phyloP scores from a whole-genome alignment of 306 rosid genomes.

The Vigna trinervia region DNA sequence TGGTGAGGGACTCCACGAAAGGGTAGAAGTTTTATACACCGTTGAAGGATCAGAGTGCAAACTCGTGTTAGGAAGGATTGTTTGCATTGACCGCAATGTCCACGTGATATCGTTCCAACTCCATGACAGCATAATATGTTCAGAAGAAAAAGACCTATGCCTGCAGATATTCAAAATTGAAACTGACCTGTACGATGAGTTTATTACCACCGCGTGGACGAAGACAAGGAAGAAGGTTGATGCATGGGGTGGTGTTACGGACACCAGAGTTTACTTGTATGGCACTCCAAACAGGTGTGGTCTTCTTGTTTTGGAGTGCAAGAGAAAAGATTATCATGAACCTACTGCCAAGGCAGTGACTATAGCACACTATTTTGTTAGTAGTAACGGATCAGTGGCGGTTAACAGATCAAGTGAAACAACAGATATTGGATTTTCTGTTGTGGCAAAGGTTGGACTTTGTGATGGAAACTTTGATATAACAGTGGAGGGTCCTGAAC shows the following conservation, averaged over 20 bases:
- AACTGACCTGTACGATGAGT: too few relatives aligned
- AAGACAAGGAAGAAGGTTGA: background rate
- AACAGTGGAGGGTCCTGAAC: background rate
- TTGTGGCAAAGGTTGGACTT: background rate
- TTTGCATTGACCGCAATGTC: too few relatives aligned
- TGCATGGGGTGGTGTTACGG: background rate
- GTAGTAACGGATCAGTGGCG: background rate
- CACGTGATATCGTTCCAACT: too few relatives aligned
- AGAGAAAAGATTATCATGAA: background rate
- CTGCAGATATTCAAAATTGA: too few relatives aligned
- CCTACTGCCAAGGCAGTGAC: background rate
- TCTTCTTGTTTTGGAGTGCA: background rate
- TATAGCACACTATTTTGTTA: background rate
- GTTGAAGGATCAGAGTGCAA: too few relatives aligned
- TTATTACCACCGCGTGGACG: background rate
- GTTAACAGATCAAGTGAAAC: background rate
- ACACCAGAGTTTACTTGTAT: background rate
- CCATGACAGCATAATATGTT: too few relatives aligned
- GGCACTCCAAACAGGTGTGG: background rate
- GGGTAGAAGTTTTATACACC: too few relatives aligned
- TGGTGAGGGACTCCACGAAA: too few relatives aligned
- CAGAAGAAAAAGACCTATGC: too few relatives aligned
- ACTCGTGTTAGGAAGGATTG: too few relatives aligned
- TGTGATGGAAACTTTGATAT: background rate
- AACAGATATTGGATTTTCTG: background rate